Evolutionary conservation across 768 basidiomycete genomes (phyloP), one percentile per base, ranked within the genome.

Genomic region (Pleurotus platypus): DNA sequence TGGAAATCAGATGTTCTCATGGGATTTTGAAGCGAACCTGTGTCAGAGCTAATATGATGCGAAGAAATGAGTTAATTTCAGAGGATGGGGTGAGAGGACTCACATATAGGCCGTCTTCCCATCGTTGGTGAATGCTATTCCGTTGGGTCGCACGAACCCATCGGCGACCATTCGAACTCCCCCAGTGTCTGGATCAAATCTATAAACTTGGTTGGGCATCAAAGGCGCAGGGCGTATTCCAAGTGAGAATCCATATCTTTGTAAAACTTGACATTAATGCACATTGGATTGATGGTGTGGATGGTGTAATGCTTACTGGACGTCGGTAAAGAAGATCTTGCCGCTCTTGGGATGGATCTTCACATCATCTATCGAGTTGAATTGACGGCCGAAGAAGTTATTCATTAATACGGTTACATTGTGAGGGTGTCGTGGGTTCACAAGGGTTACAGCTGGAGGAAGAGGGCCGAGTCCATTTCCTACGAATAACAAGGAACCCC

Each of bases 321-420:
- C 74, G 63, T 93, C 90, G 0, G 90, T 92, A 70, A 92, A 90
- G 72, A 87, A 90, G 2, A 92, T 61, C 37, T 81, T 81, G 37
- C 83, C 83, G 59, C 79, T 86, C 30, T 30, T 30, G 1, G 87
- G 88, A 49, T 90, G 84, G 4, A 90, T 74, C 63, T 88, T 90
- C 58, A 87, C 76, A 61, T 94, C 90, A 66, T 91, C 89, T 49
- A 92, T 66, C 1, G 89, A 90, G 69, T 89, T 90, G 72, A 91
- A 92, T 61, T 90, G 89, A 2, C 88, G 75, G 1, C 89, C 89
- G 62, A 81, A 87, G 70, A 79, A 90, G 71, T 91, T 92, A 69
- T 92, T 87, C 58, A 92, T 68, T 9, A 92, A 68, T 26, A 88
- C 78, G 0, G 87, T 90, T 2, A 79, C 72, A 56, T 90, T 87